These are phyloP conservation scores for Wickerhamomyces tratensis DNA, from an alignment of 805 yeast genomes.

Conservation along the genomic window DNA sequence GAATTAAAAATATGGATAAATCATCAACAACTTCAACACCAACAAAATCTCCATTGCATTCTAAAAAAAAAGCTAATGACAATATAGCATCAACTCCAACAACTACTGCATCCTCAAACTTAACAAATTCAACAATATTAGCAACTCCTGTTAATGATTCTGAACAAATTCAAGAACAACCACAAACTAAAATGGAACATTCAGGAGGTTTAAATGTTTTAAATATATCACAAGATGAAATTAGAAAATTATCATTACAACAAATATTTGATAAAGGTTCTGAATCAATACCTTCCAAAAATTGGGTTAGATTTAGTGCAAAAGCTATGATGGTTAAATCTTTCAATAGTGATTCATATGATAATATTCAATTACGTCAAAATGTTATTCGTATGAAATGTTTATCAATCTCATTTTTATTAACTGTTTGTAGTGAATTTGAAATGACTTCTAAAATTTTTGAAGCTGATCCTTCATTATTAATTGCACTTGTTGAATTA, in stretches of 20 bases:
- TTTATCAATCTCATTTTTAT: slow-evolving; percentile 54
- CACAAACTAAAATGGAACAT: background rate
- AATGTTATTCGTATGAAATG: slow-evolving; percentile 56
- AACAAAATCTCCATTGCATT: slow-evolving; percentile 1
- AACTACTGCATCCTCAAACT: slow-evolving; percentile 4
- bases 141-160: background rate
- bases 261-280: slow-evolving; percentile 57
- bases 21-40: background rate
- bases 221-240: slow-evolving; percentile 41
- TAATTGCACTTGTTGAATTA: slow-evolving; percentile 61
- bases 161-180: too few species aligned
- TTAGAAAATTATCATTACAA: slow-evolving; percentile 43
- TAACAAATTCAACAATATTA: slow-evolving; percentile 8
- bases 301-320: slow-evolving; percentile 53
- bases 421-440: slow-evolving; percentile 46
- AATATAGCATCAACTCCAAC: slow-evolving; percentile 1
- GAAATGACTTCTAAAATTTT: slow-evolving; percentile 56
- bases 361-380: slow-evolving; percentile 44
- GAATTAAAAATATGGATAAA: slow-evolving; percentile 1
- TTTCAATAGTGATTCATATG: slow-evolving; percentile 46
- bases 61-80: slow-evolving; percentile 1
- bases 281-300: slow-evolving; percentile 48
- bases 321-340: slow-evolving; percentile 63
- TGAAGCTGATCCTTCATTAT: slow-evolving; percentile 62
- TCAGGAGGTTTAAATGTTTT: slow-evolving; percentile 40